Evolutionary conservation across 169 alveolate genomes (phyloP), one percentile per base, ranked within the genome.

Genomic region (Plasmodium cynomolgi): DNA sequence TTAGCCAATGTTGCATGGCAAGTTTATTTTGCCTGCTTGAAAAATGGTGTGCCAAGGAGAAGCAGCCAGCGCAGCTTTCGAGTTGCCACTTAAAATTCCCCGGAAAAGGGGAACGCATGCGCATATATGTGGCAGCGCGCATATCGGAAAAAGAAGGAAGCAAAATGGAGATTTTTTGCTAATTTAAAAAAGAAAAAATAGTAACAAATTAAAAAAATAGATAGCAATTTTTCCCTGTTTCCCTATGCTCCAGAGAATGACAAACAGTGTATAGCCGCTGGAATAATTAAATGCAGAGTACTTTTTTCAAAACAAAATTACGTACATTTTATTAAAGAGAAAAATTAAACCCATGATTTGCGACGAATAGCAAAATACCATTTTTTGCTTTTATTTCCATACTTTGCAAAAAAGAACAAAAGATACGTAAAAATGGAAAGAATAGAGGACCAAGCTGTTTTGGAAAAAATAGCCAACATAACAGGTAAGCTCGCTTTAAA

Each of bases 391-490:
- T 58, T 58, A 58, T 58, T 58, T 58, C 74, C 31, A 58, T 23
- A 58, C 31, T n/a, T 58, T 79, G 23, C 62, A 79, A 79, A 79
- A 39, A 29, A 13, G 34, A 37, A 37, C 29, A 79, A 79, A 79
- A 39, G 50, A 26, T 20, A 37, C 23, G 29, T n/a, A 7, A 23
- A n/a, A 56, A 86, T 86, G 93, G 93, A 86, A 56, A 86, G 44
- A 86, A 39, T 86, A 13, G 81, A 77, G 86, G 93, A 86, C 58
- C 41, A 86, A 7, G 74, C 26, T 11, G 68, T 86, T 75, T 34
- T 77, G 72, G 54, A 86, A 23, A 86, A 77, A 86, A 86, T 86
- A 77, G 23, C 86, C n/a, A 79, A 39, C 62, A 37, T 77, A 29
- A 86, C 93, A 71, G 81, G 93, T 86, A 86, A n/a, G 9, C 31